These are phyloP conservation scores for Fomitopsis schrenkii DNA, from an alignment of 1,284 basidiomycete genomes.

Conservation along the genomic window DNA sequence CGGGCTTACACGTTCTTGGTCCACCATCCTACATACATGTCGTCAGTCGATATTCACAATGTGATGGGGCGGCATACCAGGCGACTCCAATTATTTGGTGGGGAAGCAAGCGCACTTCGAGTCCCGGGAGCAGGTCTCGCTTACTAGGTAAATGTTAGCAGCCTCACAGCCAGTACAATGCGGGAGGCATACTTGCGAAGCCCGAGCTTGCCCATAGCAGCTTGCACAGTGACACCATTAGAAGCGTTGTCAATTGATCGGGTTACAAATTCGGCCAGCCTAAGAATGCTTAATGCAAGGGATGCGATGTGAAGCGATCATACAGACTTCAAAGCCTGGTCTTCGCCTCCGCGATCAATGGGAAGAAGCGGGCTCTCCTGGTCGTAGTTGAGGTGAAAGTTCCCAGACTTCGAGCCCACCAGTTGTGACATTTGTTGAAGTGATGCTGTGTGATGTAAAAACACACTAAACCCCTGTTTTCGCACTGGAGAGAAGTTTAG, in stretches of 20 bases:
- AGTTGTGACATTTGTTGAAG: background rate
- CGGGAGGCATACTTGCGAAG: slow-evolving; percentile 38
- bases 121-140: slow-evolving; percentile 51
- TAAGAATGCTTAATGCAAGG: slow-evolving; percentile 15
- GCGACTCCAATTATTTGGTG: slow-evolving; percentile 73
- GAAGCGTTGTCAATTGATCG: slow-evolving; percentile 50
- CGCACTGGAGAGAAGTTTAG: background rate
- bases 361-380: slow-evolving; percentile 10
- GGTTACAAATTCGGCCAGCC: slow-evolving; percentile 58
- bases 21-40: slow-evolving; percentile 46
- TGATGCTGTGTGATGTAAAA: background rate
- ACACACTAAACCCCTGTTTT: background rate
- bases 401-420: background rate
- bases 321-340: slow-evolving; percentile 13
- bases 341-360: slow-evolving; percentile 18
- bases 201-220: slow-evolving; percentile 46
- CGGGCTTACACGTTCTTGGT: slow-evolving; percentile 43
- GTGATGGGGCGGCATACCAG: slow-evolving; percentile 40
- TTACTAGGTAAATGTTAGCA: slow-evolving; percentile 29
- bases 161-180: background rate
- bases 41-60: slow-evolving; percentile 19
- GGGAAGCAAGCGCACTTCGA: slow-evolving; percentile 62
- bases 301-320: background rate
- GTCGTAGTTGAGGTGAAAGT: slow-evolving; percentile 17
- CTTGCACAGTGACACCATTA: slow-evolving; percentile 45